Base-by-base conservation (phyloP, 106 monocot species). In the Dendrobium officinale region DNA sequence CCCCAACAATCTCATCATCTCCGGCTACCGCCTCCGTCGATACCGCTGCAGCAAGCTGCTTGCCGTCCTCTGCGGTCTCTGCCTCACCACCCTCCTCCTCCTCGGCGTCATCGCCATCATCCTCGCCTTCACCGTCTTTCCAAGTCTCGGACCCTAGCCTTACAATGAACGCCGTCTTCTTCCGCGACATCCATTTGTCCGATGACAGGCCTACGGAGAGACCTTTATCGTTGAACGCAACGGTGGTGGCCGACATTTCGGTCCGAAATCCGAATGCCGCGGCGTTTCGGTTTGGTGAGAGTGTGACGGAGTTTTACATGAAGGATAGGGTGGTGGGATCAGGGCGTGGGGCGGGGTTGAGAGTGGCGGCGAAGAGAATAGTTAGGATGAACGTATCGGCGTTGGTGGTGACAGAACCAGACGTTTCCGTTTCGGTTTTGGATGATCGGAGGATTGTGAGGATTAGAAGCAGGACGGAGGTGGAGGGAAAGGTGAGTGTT, bases 191-290 rank as follows among this genome's bases (percentile, higher is more conserved):
- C 20, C 20, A 6, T 15, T 6, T 66, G 3, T 66, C 66, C 24
- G 66, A 20, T 6, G 17, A 22, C 24, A 2, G 70, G 33, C 55
- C 78, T 6, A 9, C 72, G 20, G 31, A 1, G 31, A 31, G 37
- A 0, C 3, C 37, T 37, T 37, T 3, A 37, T 24, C 77, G 55
- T 11, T 73, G 67, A 85, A 81, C 77, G 55, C 67, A 17, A 78
- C 81, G 73, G 54, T 81, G 31, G 72, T 68, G 10, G 81, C 81
- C 42, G 85, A 85, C 61, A 27, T 85, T 58, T 85, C 81, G 6
- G 56, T 85, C 51, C 81, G 75, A 72, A 85, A 85, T 77, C 85
- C 78, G 0, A 85, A 85, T 78, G 73, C 40, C 24, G 85, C 73
- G 1, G 77, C 85, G 1, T 79, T 81, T 70, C 72, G 24, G 11